These are phyloP conservation scores for Kwoniella sp. DNA, from an alignment of 768 basidiomycete genomes.

Conservation along the genomic window DNA sequence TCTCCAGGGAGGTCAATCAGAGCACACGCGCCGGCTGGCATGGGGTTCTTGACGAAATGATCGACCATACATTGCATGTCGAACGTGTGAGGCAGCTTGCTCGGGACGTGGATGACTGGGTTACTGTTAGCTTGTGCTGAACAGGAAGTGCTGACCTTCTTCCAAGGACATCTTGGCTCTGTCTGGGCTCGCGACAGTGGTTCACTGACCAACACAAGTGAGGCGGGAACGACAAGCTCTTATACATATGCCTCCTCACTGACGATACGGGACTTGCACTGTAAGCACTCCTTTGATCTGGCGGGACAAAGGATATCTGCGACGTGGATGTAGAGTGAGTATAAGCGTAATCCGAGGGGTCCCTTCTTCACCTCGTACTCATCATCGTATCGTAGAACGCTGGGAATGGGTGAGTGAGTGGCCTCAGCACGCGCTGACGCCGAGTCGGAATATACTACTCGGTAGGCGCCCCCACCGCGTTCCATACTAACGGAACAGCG, in stretches of 20 bases:
- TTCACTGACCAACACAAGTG: neutral
- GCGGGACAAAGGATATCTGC: constrained; percentile 10
- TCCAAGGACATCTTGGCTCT: neutral
- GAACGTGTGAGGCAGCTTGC: constrained; percentile 32
- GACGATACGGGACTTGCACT: no score
- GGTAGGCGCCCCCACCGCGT: constrained; percentile 13
- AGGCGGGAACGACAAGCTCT: neutral
- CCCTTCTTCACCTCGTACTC: neutral
- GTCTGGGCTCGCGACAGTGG: neutral
- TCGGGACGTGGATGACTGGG: neutral
- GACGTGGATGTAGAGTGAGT: no score
- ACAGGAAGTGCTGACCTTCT: neutral
- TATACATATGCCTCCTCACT: neutral
- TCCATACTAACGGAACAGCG: no score
- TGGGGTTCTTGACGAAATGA: constrained; percentile 33
- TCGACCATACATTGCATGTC: constrained; percentile 12
- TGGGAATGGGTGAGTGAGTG: constrained; percentile 13
- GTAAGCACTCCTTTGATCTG: constrained; percentile 9
- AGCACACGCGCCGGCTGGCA: constrained; percentile 21
- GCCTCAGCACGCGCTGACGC: neutral
- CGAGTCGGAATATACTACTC: constrained; percentile 27
- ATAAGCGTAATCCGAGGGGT: no score
- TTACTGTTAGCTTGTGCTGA: neutral
- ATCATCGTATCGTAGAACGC: neutral
- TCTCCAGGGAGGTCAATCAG: constrained; percentile 36